These are phyloP conservation scores for Earliella scabrosa DNA, from an alignment of 1,284 basidiomycete genomes.

Conservation along the genomic window DNA sequence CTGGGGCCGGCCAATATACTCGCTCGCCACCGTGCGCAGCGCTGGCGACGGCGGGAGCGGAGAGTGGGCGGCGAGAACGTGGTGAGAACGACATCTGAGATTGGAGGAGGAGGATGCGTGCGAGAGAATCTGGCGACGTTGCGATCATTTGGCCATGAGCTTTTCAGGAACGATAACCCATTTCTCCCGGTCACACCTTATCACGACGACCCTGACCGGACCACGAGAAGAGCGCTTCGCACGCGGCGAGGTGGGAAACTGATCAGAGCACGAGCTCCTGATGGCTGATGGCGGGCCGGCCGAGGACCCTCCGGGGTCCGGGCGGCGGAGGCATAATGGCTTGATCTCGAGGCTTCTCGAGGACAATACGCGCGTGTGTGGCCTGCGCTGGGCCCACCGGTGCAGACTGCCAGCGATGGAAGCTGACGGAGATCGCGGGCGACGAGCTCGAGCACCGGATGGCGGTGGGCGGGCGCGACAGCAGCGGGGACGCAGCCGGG, in stretches of 20 bases:
- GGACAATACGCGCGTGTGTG: too few species aligned
- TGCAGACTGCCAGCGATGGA: neutral
- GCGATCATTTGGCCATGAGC: conserved; percentile 12
- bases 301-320: conserved; percentile 5
- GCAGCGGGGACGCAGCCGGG: too few species aligned
- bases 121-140: conserved; percentile 2
- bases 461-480: neutral
- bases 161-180: conserved; percentile 22
- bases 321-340: conserved; percentile 4
- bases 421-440: neutral
- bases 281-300: conserved; percentile 13
- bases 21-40: neutral
- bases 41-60: neutral
- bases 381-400: too few species aligned
- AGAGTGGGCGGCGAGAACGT: neutral
- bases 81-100: conserved; percentile 12
- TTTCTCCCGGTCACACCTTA: conserved; percentile 28
- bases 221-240: neutral
- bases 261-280: conserved; percentile 12
- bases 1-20: neutral
- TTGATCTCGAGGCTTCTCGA: neutral
- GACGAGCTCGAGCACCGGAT: neutral
- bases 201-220: conserved; percentile 28
- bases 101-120: conserved; percentile 1
- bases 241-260: conserved; percentile 7